Conservation (phyloP, 176 grass and related monocot genomes). For the Musa schizocarpa region DNA sequence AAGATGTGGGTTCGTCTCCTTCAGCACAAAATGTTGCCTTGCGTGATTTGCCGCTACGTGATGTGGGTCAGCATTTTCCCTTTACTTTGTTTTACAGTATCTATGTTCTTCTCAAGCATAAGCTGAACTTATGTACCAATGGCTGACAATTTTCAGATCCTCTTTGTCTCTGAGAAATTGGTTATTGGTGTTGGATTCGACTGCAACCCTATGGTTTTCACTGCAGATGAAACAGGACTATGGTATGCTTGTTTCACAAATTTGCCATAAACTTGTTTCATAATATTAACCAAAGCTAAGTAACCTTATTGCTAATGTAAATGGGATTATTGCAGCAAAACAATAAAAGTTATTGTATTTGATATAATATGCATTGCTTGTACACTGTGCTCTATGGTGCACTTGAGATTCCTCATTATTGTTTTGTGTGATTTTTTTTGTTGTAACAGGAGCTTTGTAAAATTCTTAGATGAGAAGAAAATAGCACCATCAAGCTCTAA, state of each 20-base stretch:
- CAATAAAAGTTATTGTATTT: neutral
- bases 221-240: slow-evolving; percentile 80
- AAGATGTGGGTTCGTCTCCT: slow-evolving; percentile 76
- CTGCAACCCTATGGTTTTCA: slow-evolving; percentile 92
- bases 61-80: slow-evolving; percentile 99
- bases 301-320: neutral
- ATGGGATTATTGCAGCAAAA: neutral
- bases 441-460: slow-evolving; percentile 41
- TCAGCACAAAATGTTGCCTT: slow-evolving; percentile 67
- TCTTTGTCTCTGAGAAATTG: slow-evolving; percentile 82
- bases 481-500: no score
- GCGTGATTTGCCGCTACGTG: slow-evolving; percentile 97
- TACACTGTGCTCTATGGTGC: neutral
- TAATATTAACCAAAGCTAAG: neutral
- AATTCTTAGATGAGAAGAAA: no score
- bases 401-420: neutral
- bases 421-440: slow-evolving; percentile 8
- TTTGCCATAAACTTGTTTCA: slow-evolving; percentile 6
- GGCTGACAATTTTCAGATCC: slow-evolving; percentile 46
- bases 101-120: slow-evolving; percentile 25
- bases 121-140: slow-evolving; percentile 11
- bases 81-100: slow-evolving; percentile 41
- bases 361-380: neutral
- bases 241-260: slow-evolving; percentile 54
- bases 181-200: slow-evolving; percentile 95